Base-by-base conservation (phyloP, 139 green algal species). In the Closterium sp. region DNA sequence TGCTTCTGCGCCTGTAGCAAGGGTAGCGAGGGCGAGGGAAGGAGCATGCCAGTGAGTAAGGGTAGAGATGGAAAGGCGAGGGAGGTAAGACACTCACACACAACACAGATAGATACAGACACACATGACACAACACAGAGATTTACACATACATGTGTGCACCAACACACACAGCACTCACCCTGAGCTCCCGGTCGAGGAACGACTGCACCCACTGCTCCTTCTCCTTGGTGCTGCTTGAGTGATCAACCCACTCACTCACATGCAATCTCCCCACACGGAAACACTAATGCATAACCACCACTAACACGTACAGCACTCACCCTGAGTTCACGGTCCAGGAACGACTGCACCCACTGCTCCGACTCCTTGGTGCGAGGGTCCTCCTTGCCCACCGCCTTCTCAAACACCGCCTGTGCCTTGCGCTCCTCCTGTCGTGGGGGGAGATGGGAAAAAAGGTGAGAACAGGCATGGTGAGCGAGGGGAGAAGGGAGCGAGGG, bases 381-480 rank as follows among this genome's bases (percentile, higher is more conserved):
- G 45, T 96, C 94, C 31, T 95, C 91, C 73, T 96, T 50, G 2
- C 94, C 94, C 9, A 96, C 91, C 86, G 92, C 70, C 84, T 86
- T 62, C 88, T 94, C 70, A 31, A 96, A 90, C 17, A 96, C 95
- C 27, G 87, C 31, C 21, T 94, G 86, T 10, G 88, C 70, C 73
- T 86, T 95, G 27, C n/a, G 86, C 93, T 95, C 93, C 27, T 95
- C 91, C 93, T 94, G 92, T 22, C 5, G 32, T 2, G 2, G 32
- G 3, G 32, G 3, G 32, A 38, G 2, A 3, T 3, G 3, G 3
- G 32, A 38, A 38, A 38, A 38, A 38, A 3, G 32, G 32, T 38
- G 32, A 3, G 32, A 3, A 38, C n/a, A n/a, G n/a, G n/a, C n/a
- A n/a, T n/a, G n/a, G n/a, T n/a, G n/a, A n/a, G n/a, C n/a, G n/a